phyloP scores from a whole-genome alignment of 192 early-diverging fungal species.

The Rhizophagus clarus region DNA sequence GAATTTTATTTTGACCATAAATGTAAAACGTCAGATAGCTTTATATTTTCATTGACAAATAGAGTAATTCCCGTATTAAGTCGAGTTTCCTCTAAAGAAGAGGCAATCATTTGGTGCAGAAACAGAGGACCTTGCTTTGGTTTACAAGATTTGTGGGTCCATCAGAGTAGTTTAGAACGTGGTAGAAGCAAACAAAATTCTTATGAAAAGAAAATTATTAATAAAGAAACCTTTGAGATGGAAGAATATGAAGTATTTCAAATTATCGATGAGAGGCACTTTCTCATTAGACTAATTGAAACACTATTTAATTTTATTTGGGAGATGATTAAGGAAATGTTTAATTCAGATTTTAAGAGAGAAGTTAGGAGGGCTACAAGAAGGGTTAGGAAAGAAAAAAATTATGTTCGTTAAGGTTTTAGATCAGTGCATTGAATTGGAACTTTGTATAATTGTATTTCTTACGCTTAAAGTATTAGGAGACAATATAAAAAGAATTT shows the following conservation, averaged over 20 bases:
- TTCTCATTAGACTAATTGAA: too few relatives aligned
- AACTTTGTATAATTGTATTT: too few relatives aligned
- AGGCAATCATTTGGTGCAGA: not conserved
- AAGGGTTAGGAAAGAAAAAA: too few relatives aligned
- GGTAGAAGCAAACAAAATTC: not conserved
- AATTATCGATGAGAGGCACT: not conserved
- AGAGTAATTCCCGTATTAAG: not conserved
- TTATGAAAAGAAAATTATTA: not conserved
- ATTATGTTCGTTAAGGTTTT: too few relatives aligned
- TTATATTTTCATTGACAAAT: not conserved
- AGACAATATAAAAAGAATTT: too few relatives aligned
- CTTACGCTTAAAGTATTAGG: too few relatives aligned
- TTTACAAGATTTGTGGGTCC: not conserved
- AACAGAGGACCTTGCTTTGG: not conserved
- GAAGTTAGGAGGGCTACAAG: too few relatives aligned
- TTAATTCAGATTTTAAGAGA: too few relatives aligned
- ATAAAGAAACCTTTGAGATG: not conserved
- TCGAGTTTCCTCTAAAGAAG: not conserved
- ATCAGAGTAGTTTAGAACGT: not conserved
- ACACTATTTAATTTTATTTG: too few relatives aligned
- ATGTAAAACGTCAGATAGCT: not conserved
- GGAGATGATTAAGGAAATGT: too few relatives aligned
- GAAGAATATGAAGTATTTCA: constrained; percentile 26
- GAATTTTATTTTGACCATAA: not conserved
- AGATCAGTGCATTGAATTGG: too few relatives aligned